phyloP scores from a whole-genome alignment of 257 asterid species.

The Ajuga chamaepitys region DNA sequence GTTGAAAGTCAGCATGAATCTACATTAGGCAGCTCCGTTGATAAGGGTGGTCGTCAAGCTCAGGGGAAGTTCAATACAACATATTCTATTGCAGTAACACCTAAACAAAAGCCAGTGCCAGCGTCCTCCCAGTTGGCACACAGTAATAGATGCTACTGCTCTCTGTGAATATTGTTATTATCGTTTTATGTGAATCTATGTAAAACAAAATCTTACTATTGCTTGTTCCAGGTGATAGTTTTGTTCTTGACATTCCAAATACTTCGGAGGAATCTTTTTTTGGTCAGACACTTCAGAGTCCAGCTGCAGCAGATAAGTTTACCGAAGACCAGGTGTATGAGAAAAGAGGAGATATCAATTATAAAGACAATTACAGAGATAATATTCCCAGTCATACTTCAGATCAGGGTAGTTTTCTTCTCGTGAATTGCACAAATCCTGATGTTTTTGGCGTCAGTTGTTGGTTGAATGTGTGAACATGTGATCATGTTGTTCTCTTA shows the following conservation, averaged over 20 bases:
- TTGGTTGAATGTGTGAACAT: conserved; percentile 40
- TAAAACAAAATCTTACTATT: conserved; percentile 16
- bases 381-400: conserved; percentile 31
- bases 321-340: conserved; percentile 24
- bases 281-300: conserved; percentile 33
- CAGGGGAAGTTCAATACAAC: conserved; percentile 35
- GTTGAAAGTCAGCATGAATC: conserved; percentile 42
- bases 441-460: conserved; percentile 11
- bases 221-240: conserved; percentile 68
- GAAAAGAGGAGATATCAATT: conserved; percentile 20
- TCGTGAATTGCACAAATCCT: conserved; percentile 16
- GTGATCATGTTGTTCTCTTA: conserved; percentile 68
- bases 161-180: neutral
- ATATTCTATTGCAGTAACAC: conserved; percentile 33
- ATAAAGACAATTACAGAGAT: conserved; percentile 19
- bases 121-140: conserved; percentile 48
- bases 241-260: conserved; percentile 75
- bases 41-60: conserved; percentile 31
- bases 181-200: conserved; percentile 3
- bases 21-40: conserved; percentile 30
- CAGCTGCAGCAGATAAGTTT: conserved; percentile 21
- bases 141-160: conserved; percentile 34
- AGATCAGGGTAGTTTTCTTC: conserved; percentile 60
- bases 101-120: conserved; percentile 45
- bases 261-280: conserved; percentile 46